phyloP scores from a whole-genome alignment of 106 monocot genomes.

The Acorus calamus region DNA sequence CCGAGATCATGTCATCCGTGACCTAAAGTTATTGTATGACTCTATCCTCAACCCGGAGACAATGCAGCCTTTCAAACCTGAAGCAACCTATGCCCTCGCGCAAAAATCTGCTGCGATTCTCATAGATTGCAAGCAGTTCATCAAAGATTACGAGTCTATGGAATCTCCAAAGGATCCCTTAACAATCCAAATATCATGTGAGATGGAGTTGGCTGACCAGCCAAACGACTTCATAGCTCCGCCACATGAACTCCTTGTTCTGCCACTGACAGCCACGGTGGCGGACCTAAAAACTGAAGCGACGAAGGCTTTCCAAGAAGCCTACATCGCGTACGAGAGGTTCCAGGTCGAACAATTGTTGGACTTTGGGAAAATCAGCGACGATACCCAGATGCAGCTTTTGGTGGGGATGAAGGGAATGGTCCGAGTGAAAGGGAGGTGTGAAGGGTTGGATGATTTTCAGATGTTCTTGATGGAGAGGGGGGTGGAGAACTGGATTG shows the following conservation, averaged over 20 bases:
- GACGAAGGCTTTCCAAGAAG: constrained; percentile 53
- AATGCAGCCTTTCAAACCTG: constrained; percentile 49
- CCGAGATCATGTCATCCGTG: constrained; percentile 27
- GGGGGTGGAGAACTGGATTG: constrained; percentile 67
- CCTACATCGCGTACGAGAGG: constrained; percentile 43
- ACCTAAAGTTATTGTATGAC: constrained; percentile 58
- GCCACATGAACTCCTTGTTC: constrained; percentile 51
- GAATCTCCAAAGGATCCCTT: constrained; percentile 1
- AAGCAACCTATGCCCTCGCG: constrained; percentile 1
- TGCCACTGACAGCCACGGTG: constrained; percentile 38
- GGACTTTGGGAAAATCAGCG: constrained; percentile 16
- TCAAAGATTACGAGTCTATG: constrained; percentile 41
- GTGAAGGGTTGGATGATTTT: constrained; percentile 9
- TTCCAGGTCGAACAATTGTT: constrained; percentile 50
- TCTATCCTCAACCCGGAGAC: constrained; percentile 40
- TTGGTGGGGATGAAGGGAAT: constrained; percentile 18
- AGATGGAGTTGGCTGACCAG: constrained; percentile 33
- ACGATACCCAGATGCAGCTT: constrained; percentile 19
- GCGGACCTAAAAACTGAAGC: constrained; percentile 50
- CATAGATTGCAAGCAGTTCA: constrained; percentile 81
- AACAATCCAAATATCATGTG: constrained; percentile 33
- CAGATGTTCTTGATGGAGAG: constrained; percentile 52
- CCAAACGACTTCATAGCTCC: constrained; percentile 21
- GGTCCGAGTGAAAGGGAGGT: constrained; percentile 34
- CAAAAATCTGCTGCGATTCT: constrained; percentile 26